Base-by-base conservation (phyloP, 2,329 filamentous ascomycete genomes). In the Pseudogymnoascus sp. region DNA sequence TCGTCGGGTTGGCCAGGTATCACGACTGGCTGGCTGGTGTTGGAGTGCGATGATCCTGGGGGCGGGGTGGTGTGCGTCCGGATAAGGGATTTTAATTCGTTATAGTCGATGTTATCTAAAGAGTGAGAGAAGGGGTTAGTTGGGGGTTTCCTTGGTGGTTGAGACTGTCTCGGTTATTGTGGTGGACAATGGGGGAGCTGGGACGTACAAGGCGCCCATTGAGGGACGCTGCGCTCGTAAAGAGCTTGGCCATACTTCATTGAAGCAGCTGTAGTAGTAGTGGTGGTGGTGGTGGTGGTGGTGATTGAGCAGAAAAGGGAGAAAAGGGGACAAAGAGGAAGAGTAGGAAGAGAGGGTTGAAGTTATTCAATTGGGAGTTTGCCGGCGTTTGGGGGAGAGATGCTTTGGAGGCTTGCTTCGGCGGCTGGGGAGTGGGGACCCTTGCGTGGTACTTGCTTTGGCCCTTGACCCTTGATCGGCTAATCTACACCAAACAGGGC, bases 41-140 rank as follows among this genome's bases (percentile, higher is more conserved):
- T 10, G 29, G 79, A 79, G 45, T 52, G 45, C 45, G 45, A 52
- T n/a, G 45, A 52, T 58, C 86, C 87, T 69, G 88, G 84, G 73
- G 87, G 84, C 48, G 82, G 83, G 10, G 86, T 87, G 1, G 90
- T 95, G 71, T 91, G 84, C 64, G 82, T 82, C 74, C 93, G 94
- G 78, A 95, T 93, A 70, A 90, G 81, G 73, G 89, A 82, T 75
- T 95, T 95, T 66, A 95, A 82, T 58, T 89, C 88, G 73, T 93
- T 90, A 79, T 95, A 95, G 74, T 94, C 90, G 74, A 95, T 85
- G 74, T 95, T 94, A 73, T 92, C 87, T 90, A 72, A 35, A 66
- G 63, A 27, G 62, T 33, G 39, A 37, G 55, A 37, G 13, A 1
- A n/a, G 7, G 12, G 2, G 55, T 59, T 25, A 59, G 55, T 39